A percentile compares a stretch with the other conserved stretches of the same genome.
Evolutionary conservation across 192 early-diverging fungal species (phyloP).

Genomic region (Phlyctochytrium planicorne): DNA sequence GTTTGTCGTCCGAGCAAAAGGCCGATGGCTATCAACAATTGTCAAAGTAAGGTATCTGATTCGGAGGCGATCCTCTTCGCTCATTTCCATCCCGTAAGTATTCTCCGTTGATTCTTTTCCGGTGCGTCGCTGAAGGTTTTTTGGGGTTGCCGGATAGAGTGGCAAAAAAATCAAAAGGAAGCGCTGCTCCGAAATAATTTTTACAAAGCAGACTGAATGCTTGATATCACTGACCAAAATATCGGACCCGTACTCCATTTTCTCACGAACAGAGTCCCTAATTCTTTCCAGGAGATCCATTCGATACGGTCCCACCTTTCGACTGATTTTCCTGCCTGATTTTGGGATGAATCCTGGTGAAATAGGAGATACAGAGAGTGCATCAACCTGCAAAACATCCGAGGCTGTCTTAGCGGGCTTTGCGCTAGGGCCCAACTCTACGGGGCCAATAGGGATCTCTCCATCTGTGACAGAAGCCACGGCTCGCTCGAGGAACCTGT

Average conservation of each 20-base stretch:
- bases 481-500: conserved; percentile 32
- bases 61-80: conserved; percentile 1
- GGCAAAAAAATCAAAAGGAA: conserved; percentile 40
- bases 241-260: not conserved
- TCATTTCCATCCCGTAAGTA: conserved; percentile 6
- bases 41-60: conserved; percentile 22
- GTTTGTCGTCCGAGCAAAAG: conserved; percentile 7
- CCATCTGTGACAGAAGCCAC: conserved; percentile 30
- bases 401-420: not conserved
- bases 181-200: conserved; percentile 28
- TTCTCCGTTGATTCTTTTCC: not conserved
- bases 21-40: conserved; percentile 26
- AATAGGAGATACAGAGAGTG: not conserved
- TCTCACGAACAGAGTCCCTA: conserved; percentile 3
- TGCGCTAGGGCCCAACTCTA: not conserved
- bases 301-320: not conserved
- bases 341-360: not conserved
- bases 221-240: conserved; percentile 5
- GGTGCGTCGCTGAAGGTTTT: not conserved
- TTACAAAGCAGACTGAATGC: conserved; percentile 40
- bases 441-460: conserved; percentile 22
- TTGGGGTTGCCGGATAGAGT: not conserved
- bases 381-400: not conserved
- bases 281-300: conserved; percentile 31
- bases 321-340: not conserved